phyloP scores from a whole-genome alignment of 2,329 filamentous ascomycete genomes.

The Pezicula rhizophila region DNA sequence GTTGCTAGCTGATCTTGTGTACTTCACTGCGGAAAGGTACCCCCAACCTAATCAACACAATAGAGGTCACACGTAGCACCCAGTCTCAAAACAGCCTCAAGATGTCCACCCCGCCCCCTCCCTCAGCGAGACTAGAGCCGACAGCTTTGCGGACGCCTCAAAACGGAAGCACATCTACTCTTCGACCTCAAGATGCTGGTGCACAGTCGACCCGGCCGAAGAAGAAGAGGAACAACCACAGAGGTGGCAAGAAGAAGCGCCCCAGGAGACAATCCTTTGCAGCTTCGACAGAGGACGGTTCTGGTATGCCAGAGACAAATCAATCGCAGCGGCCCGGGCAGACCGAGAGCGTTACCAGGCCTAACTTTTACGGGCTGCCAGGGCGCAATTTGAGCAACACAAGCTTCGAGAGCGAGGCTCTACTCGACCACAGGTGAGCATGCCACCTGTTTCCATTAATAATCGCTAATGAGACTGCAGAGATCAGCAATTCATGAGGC shows the following conservation, averaged over 20 bases:
- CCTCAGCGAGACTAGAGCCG: constrained; percentile 17
- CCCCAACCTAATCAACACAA: too few relatives aligned
- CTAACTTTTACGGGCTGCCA: constrained; percentile 43
- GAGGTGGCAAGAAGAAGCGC: constrained; percentile 72
- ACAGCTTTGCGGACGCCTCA: constrained; percentile 17
- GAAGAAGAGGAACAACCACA: constrained; percentile 65
- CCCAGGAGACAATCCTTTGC: constrained; percentile 77
- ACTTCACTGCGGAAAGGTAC: too few relatives aligned
- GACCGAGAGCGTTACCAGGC: constrained; percentile 19
- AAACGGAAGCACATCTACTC: constrained; percentile 8
- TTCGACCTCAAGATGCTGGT: constrained; percentile 10
- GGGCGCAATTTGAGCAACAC: constrained; percentile 66
- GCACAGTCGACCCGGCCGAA: constrained; percentile 2
- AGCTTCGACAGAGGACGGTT: constrained; percentile 45
- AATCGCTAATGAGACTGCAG: constrained; percentile 18
- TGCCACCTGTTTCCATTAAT: constrained; percentile 30
- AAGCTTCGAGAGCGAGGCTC: constrained; percentile 80
- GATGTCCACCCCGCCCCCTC: background rate
- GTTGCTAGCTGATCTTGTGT: too few relatives aligned
- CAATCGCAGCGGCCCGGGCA: constrained; percentile 27
- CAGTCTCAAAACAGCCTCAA: too few relatives aligned
- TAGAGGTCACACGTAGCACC: too few relatives aligned
- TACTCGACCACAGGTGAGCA: constrained; percentile 80
- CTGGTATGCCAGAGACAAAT: constrained; percentile 28
- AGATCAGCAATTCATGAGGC: constrained; percentile 46